Evolutionary conservation across 495 filamentous ascomycete genomes (phyloP).

Genomic region (Penicillium paradoxum): DNA sequence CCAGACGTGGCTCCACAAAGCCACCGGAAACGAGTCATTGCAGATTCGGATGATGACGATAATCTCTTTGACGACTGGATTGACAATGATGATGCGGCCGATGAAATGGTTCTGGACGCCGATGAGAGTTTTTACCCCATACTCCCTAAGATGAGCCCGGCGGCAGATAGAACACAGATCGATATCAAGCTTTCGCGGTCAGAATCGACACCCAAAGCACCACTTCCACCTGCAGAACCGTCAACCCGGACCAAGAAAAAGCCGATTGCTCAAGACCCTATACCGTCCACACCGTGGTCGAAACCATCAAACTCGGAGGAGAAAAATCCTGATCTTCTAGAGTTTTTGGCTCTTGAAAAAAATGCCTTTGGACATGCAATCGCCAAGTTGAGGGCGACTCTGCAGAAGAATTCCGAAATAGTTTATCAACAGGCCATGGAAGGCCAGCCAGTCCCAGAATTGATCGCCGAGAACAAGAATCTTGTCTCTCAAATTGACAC

Average conservation of each 20-base stretch:
- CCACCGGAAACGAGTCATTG: conserved; percentile 26
- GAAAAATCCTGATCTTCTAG: conserved; percentile 24
- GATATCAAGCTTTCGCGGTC: background rate
- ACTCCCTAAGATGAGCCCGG: conserved; percentile 22
- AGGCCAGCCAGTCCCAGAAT: conserved; percentile 32
- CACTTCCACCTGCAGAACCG: conserved; percentile 3
- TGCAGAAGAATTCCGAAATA: conserved; percentile 35
- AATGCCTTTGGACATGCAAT: conserved; percentile 20
- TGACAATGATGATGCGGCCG: conserved; percentile 22
- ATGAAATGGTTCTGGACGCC: conserved; percentile 19
- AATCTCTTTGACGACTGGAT: conserved; percentile 24
- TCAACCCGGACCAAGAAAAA: conserved; percentile 9
- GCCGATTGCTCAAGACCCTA: background rate
- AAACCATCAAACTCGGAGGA: conserved; percentile 20
- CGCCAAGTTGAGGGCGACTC: conserved; percentile 20
- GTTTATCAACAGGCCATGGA: conserved; percentile 40
- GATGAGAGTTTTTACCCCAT: conserved; percentile 29
- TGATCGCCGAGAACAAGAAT: conserved; percentile 36
- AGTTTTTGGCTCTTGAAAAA: conserved; percentile 26
- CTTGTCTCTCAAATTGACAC: conserved; percentile 32
- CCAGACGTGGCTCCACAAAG: conserved; percentile 3
- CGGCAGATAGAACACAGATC: conserved; percentile 4
- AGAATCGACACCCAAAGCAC: conserved; percentile 7
- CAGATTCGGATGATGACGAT: conserved; percentile 46
- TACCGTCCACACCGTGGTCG: conserved; percentile 11